Percentiles rank a stretch among this genome's conserved stretches.
phyloP scores from a whole-genome alignment of 306 rosid genomes.

The Vigna angularis region DNA sequence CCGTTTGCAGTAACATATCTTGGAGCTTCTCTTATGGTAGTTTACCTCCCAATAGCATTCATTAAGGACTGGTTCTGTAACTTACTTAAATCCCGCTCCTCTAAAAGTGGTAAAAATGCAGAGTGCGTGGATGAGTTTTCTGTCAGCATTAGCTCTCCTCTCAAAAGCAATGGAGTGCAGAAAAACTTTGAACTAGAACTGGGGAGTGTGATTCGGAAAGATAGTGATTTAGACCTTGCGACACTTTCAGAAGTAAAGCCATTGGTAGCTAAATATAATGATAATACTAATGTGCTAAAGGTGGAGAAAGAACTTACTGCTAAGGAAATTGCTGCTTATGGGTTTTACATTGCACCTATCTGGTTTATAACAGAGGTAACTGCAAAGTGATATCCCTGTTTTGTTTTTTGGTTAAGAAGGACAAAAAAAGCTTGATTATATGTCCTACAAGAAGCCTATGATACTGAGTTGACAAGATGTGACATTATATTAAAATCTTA shows the following conservation, averaged over 20 bases:
- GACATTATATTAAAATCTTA: constrained; percentile 18
- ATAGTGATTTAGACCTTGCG: constrained; percentile 72
- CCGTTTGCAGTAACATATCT: constrained; percentile 98
- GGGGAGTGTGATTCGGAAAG: constrained; percentile 61
- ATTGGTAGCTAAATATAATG: constrained; percentile 71
- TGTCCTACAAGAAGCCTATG: background rate
- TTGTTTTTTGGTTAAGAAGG: constrained; percentile 7
- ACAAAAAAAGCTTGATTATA: constrained; percentile 18
- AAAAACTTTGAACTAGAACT: constrained; percentile 68
- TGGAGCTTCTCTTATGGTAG: constrained; percentile 99
- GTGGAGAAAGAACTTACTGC: constrained; percentile 61
- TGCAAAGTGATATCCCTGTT: constrained; percentile 26
- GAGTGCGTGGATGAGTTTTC: constrained; percentile 58
- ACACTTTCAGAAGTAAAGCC: constrained; percentile 66
- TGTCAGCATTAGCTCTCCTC: constrained; percentile 50
- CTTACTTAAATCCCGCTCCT: constrained; percentile 68
- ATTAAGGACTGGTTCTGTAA: constrained; percentile 94
- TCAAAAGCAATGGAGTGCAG: constrained; percentile 60
- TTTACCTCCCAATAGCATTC: constrained; percentile 94
- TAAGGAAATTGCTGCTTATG: constrained; percentile 79
- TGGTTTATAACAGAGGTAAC: constrained; percentile 95
- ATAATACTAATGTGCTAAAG: constrained; percentile 52
- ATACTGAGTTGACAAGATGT: constrained; percentile 6
- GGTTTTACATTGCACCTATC: constrained; percentile 96
- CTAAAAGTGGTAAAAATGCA: constrained; percentile 71